Evolutionary conservation across 2,329 filamentous ascomycete genomes (phyloP), one percentile per base, ranked within the genome.

Genomic region (Fusarium paranaense): DNA sequence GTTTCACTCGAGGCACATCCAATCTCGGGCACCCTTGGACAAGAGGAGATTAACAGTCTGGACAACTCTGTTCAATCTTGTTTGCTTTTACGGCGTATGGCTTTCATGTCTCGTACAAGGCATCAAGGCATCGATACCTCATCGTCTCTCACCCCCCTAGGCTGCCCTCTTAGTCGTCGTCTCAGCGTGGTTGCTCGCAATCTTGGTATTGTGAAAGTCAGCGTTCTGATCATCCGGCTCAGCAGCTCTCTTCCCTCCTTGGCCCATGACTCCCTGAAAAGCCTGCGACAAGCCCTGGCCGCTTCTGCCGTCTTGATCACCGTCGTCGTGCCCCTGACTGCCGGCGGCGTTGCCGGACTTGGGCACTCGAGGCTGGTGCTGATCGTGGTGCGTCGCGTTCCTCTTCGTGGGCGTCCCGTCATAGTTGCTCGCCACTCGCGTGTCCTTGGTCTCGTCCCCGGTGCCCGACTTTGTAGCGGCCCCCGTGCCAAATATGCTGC

Each of bases 401-500:
- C 56, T 71, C 71, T 66, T 73, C 32, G 63, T 64, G 42, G 67
- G 64, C 27, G 67, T 72, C 22, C 67, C 35, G 16, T 69, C 73
- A 47, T 69, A 64, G 57, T 78, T 71, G 62, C 70, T 74, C 35
- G 68, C 59, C 52, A 69, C 67, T 10, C 66, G 54, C n/a, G 73
- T 78, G 45, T 75, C 67, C 59, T 76, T 72, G 22, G 64, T n/a
- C 50, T 76, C 72, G 25, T 69, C 32, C 13, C 35, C 63, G 32
- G 56, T 66, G 27, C 47, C 59, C 1, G 25, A 73, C 30, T 70
- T 71, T 1, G 71, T 60, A 18, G 66, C 66, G 1, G 66, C 78
- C 2, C 80, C 76, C 14, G 74, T 76, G 0, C 76, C 73, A 45
- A 81, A 79, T 1, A 78, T 14, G 16, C 79, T 64, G 13, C 73